A percentile compares a stretch with the other conserved stretches of the same genome.
phyloP scores from a whole-genome alignment of 2,329 filamentous ascomycete genomes.

The Talaromyces pinophilus region DNA sequence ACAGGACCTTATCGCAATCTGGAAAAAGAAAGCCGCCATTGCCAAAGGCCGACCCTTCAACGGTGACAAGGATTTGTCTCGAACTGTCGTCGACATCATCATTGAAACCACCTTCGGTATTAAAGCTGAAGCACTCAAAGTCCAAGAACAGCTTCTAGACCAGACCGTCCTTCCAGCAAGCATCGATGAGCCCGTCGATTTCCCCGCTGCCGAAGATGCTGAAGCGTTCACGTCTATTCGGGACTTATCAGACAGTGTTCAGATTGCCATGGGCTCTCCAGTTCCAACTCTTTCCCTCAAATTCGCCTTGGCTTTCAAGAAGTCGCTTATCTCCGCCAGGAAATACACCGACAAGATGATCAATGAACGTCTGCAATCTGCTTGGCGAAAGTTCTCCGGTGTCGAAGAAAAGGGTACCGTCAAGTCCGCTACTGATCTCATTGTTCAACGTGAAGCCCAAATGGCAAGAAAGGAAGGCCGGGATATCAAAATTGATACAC shows the following conservation, averaged over 20 bases:
- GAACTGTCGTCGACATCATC: not conserved
- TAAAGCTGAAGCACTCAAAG: not conserved
- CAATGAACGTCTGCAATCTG: not conserved
- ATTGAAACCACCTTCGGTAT: not conserved
- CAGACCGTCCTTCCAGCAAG: not conserved
- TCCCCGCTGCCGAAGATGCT: not conserved
- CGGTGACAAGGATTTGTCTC: not conserved
- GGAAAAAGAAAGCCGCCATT: not conserved
- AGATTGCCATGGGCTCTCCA: not conserved
- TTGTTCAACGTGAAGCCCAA: conserved; percentile 33
- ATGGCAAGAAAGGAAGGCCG: conserved; percentile 12
- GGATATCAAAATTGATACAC: not conserved
- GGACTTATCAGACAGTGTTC: not conserved
- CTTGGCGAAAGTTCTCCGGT: not conserved
- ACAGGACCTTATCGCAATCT: not conserved
- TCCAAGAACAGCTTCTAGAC: not conserved
- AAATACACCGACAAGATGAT: not conserved
- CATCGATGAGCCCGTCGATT: not conserved
- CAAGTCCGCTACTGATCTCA: conserved; percentile 33
- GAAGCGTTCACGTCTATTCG: not conserved
- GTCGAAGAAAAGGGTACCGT: not conserved
- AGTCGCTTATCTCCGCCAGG: not conserved
- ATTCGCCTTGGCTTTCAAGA: not conserved
- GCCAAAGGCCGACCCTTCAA: not conserved
- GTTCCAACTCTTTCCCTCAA: not conserved